Evolutionary conservation across 352 stramenopile species (phyloP).

Genomic region (Phytophthora cajani): DNA sequence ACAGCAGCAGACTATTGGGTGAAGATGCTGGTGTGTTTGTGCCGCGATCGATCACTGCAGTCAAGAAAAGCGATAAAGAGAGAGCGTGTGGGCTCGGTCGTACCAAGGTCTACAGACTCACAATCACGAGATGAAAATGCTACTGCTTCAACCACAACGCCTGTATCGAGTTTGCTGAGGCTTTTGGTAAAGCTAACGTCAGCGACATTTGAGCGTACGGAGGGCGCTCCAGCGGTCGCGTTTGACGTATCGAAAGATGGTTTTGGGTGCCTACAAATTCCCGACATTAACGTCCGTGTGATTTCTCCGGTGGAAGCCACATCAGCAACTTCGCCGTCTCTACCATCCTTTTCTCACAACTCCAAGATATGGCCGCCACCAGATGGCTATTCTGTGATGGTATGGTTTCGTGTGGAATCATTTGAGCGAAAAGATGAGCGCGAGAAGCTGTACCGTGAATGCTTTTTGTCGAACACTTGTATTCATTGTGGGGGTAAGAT

Average conservation of each 20-base stretch:
- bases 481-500: constrained; percentile 57
- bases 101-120: neutral
- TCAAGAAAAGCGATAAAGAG: constrained; percentile 7
- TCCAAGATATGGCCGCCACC: constrained; percentile 65
- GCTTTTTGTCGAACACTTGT: constrained; percentile 63
- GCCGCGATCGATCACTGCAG: constrained; percentile 15
- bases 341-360: constrained; percentile 45
- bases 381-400: constrained; percentile 68
- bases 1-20: constrained; percentile 33
- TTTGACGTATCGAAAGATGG: constrained; percentile 66
- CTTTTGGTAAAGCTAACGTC: constrained; percentile 33
- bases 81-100: neutral
- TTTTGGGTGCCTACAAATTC: constrained; percentile 74
- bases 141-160: neutral
- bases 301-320: constrained; percentile 19
- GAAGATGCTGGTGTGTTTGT: constrained; percentile 32
- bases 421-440: constrained; percentile 67
- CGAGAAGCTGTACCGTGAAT: constrained; percentile 67
- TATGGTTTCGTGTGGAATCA: constrained; percentile 71
- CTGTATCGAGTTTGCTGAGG: constrained; percentile 23
- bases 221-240: constrained; percentile 35
- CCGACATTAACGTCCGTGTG: constrained; percentile 53
- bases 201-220: constrained; percentile 25
- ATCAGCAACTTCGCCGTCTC: constrained; percentile 25
- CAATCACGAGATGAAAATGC: neutral